Conservation (phyloP, 2,329 filamentous ascomycete species). For the Exophiala xenobiotica region DNA sequence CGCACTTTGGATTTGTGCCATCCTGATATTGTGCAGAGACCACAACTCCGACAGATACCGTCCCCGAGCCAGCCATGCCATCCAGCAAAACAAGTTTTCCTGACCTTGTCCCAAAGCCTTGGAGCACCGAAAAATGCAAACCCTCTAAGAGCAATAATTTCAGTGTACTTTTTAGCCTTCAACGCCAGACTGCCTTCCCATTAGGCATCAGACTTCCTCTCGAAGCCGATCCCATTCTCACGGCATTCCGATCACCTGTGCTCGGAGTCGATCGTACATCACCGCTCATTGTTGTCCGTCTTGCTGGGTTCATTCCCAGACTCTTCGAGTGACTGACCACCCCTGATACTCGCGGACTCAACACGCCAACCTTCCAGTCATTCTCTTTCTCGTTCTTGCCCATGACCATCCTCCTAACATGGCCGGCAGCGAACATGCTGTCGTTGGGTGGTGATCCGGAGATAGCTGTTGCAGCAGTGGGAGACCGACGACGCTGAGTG, state of each 20-base stretch:
- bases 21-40: neutral
- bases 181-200: conserved; percentile 29
- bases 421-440: conserved; percentile 62
- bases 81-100: neutral
- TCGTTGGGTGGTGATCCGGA: conserved; percentile 56
- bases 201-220: conserved; percentile 28
- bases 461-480: conserved; percentile 44
- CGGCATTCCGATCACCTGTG: conserved; percentile 10
- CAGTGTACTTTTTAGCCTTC: conserved; percentile 5
- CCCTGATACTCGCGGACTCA: conserved; percentile 54
- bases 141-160: no score
- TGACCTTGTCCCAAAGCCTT: neutral
- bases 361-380: conserved; percentile 55
- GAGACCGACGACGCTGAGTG: conserved; percentile 53
- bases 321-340: conserved; percentile 34
- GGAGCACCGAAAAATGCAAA: conserved; percentile 2
- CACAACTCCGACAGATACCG: neutral
- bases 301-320: conserved; percentile 50
- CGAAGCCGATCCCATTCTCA: conserved; percentile 17
- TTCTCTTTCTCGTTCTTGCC: conserved; percentile 60
- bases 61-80: neutral
- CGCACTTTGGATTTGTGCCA: no score
- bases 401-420: conserved; percentile 61
- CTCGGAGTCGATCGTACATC: conserved; percentile 18
- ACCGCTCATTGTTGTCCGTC: conserved; percentile 30